Evolutionary conservation across 2,329 filamentous ascomycete genomes (phyloP), one percentile per base, ranked within the genome.

Genomic region (Cercospora sesami): DNA sequence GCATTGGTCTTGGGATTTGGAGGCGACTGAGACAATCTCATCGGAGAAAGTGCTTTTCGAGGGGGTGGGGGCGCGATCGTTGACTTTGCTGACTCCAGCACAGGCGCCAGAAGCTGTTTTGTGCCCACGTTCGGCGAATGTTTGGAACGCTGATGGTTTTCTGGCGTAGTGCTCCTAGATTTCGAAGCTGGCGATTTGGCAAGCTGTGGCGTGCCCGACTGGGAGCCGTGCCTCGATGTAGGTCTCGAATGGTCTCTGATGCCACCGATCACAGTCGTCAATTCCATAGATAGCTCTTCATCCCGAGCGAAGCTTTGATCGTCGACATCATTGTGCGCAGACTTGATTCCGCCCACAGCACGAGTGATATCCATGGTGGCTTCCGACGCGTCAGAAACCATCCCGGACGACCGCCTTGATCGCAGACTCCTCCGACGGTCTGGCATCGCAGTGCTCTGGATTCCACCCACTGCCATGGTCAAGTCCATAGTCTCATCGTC

Each of bases 301-400:
- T 80, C 79, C 67, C 75, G 79, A 75, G 77, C 79, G 69, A 76
- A 72, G 66, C 73, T 75, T 26, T 72, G 51, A 72, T 77, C 63
- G 73, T 63, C 63, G 31, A 53, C 39, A 2, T 33, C 42, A n/a
- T 57, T 67, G 14, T 28, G 18, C 9, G 67, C 60, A 16, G 69
- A 28, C 21, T 73, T 73, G 63, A 78, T 76, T 39, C 82, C 80
- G 30, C 86, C 86, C 53, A 87, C 78, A 33, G 84, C 83, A 69
- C 81, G 81, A 1, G 86, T 88, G 59, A 88, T 82, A 57, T 88
- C 86, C 85, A 87, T 84, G 33, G 82, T 85, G 69, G 82, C 81
- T 66, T 86, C 83, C 14, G 81, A 82, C 23, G 76, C 71, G 7
- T 78, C 79, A 3, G 75, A 77, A 21, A 73, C 78, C 18, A 72